Evolutionary conservation across 441 rosid genomes (phyloP), one percentile per base, ranked within the genome.

Genomic region (Populus hybrid): DNA sequence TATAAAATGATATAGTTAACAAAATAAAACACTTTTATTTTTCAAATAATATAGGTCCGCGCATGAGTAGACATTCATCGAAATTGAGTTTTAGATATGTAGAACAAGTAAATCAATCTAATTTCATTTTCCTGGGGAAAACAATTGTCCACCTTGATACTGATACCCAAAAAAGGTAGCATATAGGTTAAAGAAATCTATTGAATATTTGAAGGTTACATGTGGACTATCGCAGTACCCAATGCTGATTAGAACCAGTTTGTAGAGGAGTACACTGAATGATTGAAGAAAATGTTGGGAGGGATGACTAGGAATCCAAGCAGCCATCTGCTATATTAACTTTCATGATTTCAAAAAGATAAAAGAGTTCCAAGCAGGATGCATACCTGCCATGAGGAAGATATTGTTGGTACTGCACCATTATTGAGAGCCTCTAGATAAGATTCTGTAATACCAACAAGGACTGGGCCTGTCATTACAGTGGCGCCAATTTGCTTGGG

Each of bases 301-400:
- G 18, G 57, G 20, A 50, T 50, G 57, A 50, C 57, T 16, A 50
- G 8, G 20, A 50, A 50, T 14, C 57, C 57, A 50, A 50, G 57
- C 57, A 50, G 57, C 57, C 57, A 50, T 50, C 20, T 5, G 20
- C 57, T 50, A 50, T 50, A 50, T 50, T 50, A 14, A 50, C 57
- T 50, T 50, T 50, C 57, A 3, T 50, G 20, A 50, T 50, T 50
- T 50, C 57, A 5, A 50, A 50, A 50, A 1, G 20, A 50, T 14
- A 50, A 14, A 14, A 5, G 57, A 50, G 57, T 50, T 50, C 20
- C 18, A 50, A 50, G 20, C 7, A 50, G 57, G 57, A 73, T 67
- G 79, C 96, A 40, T 77, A 97, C 99, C 98, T 97, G 98, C 99
- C 99, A 97, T 14, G 99, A 94, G 61, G 99, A 94, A 42, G 95